Conservation (phyloP, 2,329 filamentous ascomycete genomes). For the Pestalotiopsis sp. region DNA sequence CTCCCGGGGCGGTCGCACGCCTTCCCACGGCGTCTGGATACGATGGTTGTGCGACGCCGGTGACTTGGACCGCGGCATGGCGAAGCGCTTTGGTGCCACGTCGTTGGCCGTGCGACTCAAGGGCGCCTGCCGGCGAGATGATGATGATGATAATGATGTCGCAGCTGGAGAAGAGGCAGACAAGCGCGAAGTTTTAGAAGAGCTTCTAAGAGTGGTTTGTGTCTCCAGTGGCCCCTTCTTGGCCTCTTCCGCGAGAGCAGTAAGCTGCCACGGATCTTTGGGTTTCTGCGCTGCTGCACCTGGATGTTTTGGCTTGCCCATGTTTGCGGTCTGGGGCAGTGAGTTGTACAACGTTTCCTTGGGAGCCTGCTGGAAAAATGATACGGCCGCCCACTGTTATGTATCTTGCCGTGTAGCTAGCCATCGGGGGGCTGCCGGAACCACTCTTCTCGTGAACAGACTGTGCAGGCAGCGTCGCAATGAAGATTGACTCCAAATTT, state of each 20-base stretch:
- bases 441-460: too few species aligned
- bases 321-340: not conserved
- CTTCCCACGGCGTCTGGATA: not conserved
- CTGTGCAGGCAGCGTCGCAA: too few species aligned
- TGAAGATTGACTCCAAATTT: too few species aligned
- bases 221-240: not conserved
- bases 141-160: not conserved
- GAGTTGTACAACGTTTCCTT: too few species aligned
- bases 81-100: not conserved
- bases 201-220: not conserved
- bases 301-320: not conserved
- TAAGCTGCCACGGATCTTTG: not conserved
- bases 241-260: not conserved
- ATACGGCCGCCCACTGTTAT: not conserved
- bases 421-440: too few species aligned
- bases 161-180: not conserved
- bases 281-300: not conserved
- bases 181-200: not conserved
- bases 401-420: too few species aligned
- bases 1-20: not conserved
- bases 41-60: not conserved
- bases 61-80: not conserved
- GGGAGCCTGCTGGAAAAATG: not conserved
- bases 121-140: not conserved
- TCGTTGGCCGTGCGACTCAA: not conserved